phyloP scores from a whole-genome alignment of 306 rosid genomes.

The Delonix regia region DNA sequence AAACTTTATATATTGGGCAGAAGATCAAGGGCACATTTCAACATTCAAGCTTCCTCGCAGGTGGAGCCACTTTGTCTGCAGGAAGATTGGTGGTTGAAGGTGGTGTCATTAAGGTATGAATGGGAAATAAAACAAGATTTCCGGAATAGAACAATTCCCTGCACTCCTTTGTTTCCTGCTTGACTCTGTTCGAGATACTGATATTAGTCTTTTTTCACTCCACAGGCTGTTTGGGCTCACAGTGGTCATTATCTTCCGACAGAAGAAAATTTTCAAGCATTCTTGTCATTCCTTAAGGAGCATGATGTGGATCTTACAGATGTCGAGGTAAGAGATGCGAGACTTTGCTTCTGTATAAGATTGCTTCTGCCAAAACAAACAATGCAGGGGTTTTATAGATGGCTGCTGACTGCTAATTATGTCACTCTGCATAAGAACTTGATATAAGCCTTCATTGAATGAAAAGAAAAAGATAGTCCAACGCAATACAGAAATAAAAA shows the following conservation, averaged over 20 bases:
- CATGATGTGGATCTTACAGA: conserved; percentile 62
- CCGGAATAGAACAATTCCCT: not conserved
- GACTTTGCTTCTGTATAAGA: conserved; percentile 1
- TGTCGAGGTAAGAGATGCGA: conserved; percentile 57
- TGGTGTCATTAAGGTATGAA: conserved; percentile 78
- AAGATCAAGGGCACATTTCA: conserved; percentile 87
- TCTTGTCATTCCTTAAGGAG: conserved; percentile 67
- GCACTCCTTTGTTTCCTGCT: not conserved
- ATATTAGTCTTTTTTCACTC: conserved; percentile 6
- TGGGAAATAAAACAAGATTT: not conserved
- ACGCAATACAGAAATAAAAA: not conserved
- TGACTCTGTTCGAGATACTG: conserved; percentile 13
- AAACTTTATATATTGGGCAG: conserved; percentile 64
- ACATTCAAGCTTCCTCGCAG: conserved; percentile 95
- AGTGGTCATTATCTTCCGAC: conserved; percentile 94
- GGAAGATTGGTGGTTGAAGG: conserved; percentile 75
- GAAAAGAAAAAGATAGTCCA: not conserved
- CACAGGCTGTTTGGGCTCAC: conserved; percentile 88
- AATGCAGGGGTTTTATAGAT: conserved; percentile 1
- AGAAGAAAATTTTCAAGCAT: conserved; percentile 75
- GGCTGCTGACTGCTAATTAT: not conserved
- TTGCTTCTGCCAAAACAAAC: not conserved
- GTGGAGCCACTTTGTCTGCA: conserved; percentile 87
- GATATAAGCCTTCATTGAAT: not conserved
- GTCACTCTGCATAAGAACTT: not conserved